These are phyloP conservation scores for Solanum arcanum DNA, from an alignment of 257 asterid species.

Conservation along the genomic window DNA sequence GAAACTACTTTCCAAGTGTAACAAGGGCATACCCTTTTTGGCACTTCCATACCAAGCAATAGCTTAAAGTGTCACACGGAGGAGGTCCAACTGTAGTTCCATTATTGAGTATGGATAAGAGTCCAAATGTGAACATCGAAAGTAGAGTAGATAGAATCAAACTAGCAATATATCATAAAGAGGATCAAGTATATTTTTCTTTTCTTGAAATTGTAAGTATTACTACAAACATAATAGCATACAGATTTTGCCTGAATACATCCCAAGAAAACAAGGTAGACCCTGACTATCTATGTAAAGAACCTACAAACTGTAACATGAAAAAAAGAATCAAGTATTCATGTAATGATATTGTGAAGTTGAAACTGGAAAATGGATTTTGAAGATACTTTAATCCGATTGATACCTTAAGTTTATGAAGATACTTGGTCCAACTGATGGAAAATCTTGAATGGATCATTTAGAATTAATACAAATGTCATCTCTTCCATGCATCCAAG, in stretches of 20 bases:
- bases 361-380: not conserved
- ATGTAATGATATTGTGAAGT: not conserved
- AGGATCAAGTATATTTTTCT: not conserved
- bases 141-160: not conserved
- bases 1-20: not conserved
- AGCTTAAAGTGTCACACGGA: not conserved
- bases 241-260: slow-evolving; percentile 73
- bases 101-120: not conserved
- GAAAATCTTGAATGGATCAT: not conserved
- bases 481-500: not conserved
- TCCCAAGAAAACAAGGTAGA: slow-evolving; percentile 72
- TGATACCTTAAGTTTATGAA: not conserved
- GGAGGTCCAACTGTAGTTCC: not conserved
- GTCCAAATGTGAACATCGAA: not conserved
- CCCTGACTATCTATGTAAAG: slow-evolving; percentile 88
- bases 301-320: slow-evolving; percentile 73
- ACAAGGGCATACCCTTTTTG: not conserved
- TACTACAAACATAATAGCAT: slow-evolving; percentile 15
- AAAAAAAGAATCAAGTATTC: not conserved
- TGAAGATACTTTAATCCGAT: not conserved
- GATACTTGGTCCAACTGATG: not conserved
- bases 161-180: not conserved
- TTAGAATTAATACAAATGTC: not conserved
- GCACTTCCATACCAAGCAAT: not conserved
- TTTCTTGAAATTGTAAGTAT: not conserved